phyloP scores from a whole-genome alignment of 2,329 filamentous ascomycete genomes.

The Phaeoacremonium minimum region DNA sequence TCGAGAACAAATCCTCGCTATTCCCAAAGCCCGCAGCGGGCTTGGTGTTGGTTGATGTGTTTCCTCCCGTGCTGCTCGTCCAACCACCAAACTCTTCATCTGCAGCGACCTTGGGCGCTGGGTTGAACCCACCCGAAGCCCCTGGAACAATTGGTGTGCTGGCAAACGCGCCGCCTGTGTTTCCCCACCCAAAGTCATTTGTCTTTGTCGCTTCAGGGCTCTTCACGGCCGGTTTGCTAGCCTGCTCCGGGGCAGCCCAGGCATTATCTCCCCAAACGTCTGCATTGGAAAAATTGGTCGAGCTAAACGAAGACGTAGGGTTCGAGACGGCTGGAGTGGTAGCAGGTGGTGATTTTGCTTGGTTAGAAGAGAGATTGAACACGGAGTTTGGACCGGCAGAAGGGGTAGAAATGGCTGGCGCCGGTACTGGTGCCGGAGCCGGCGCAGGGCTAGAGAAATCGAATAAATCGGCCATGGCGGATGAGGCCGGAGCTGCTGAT shows the following conservation, averaged over 20 bases:
- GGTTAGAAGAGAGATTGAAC: conserved; percentile 71
- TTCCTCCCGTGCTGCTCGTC: conserved; percentile 64
- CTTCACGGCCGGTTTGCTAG: conserved; percentile 52
- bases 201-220: conserved; percentile 44
- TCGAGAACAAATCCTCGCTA: conserved; percentile 87
- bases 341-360: conserved; percentile 36
- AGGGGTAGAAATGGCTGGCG: conserved; percentile 33
- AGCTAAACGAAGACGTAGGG: conserved; percentile 29
- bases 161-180: conserved; percentile 37
- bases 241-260: conserved; percentile 66
- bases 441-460: conserved; percentile 58
- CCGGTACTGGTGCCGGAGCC: conserved; percentile 31
- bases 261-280: conserved; percentile 87
- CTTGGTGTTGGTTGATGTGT: conserved; percentile 38
- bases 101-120: conserved; percentile 67
- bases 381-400: conserved; percentile 67
- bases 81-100: conserved; percentile 97
- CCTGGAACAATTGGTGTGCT: conserved; percentile 58
- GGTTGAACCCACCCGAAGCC: conserved; percentile 60
- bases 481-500: conserved; percentile 39
- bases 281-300: conserved; percentile 35
- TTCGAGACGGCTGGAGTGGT: conserved; percentile 31
- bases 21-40: conserved; percentile 57
- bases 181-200: conserved; percentile 61
- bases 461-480: conserved; percentile 74